Evolutionary conservation across 345 rosid genomes (phyloP).

Genomic region (Melastoma malabathricum): DNA sequence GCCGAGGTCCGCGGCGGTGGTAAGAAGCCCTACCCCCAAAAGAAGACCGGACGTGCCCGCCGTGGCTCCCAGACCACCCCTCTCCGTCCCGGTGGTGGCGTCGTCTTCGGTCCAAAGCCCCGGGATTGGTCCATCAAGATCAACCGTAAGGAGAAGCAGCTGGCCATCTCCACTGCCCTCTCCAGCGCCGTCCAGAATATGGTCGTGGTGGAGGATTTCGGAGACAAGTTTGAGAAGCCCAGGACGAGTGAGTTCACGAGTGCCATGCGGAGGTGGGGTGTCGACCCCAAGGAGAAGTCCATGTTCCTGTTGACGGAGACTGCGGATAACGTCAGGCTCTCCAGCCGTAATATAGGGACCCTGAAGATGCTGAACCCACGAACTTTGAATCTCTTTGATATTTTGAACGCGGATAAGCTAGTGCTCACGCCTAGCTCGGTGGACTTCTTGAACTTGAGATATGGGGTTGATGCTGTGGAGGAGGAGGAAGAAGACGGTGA

Average conservation of each 20-base stretch:
- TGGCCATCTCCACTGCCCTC: slow-evolving; percentile 77
- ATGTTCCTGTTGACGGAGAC: slow-evolving; percentile 75
- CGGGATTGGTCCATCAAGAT: slow-evolving; percentile 88
- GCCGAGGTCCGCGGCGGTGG: slow-evolving; percentile 94
- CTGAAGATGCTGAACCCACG: slow-evolving; percentile 81
- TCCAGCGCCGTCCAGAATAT: slow-evolving; percentile 53
- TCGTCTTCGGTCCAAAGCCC: slow-evolving; percentile 75
- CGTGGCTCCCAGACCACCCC: slow-evolving; percentile 66
- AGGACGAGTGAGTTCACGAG: slow-evolving; percentile 68
- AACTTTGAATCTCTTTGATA: slow-evolving; percentile 74
- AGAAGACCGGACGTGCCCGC: slow-evolving; percentile 82
- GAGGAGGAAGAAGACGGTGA: slow-evolving; percentile 30
- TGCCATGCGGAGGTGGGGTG: slow-evolving; percentile 82
- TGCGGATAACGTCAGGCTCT: slow-evolving; percentile 40
- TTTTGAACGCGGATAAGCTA: slow-evolving; percentile 73
- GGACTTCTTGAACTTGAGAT: slow-evolving; percentile 55
- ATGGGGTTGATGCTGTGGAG: slow-evolving; percentile 37
- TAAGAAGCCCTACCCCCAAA: slow-evolving; percentile 67
- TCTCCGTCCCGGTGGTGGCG: slow-evolving; percentile 85
- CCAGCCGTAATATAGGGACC: slow-evolving; percentile 78
- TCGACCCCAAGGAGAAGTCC: slow-evolving; percentile 75
- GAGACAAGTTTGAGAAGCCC: slow-evolving; percentile 60
- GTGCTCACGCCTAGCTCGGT: slow-evolving; percentile 68
- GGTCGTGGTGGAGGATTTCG: slow-evolving; percentile 74
- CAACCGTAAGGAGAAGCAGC: slow-evolving; percentile 67